phyloP scores from a whole-genome alignment of 495 filamentous ascomycete genomes.

The Hyaloscypha finlandica region DNA sequence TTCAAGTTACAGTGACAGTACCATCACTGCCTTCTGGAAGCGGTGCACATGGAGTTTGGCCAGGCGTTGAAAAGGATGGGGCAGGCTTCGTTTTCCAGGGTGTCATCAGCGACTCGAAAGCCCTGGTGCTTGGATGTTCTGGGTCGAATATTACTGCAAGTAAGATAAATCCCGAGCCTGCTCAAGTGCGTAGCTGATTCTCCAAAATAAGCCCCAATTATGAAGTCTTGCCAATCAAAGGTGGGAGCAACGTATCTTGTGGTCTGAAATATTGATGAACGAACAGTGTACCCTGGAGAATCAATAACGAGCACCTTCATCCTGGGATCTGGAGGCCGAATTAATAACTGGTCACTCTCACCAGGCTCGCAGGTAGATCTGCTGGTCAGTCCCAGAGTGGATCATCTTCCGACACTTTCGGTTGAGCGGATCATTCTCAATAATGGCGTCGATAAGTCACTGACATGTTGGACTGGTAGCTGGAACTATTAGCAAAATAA shows the following conservation, averaged over 20 bases:
- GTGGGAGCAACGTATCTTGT: neutral
- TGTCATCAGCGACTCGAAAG: slow-evolving; percentile 21
- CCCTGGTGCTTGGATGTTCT: slow-evolving; percentile 22
- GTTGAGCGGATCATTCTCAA: slow-evolving; percentile 34
- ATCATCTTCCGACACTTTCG: slow-evolving; percentile 9
- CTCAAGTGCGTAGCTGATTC: neutral
- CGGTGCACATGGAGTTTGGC: slow-evolving; percentile 20
- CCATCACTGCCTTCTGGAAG: slow-evolving; percentile 18
- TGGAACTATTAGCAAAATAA: slow-evolving; percentile 7
- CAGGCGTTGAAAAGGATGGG: slow-evolving; percentile 13
- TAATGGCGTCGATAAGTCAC: neutral
- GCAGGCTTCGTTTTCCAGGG: slow-evolving; percentile 19
- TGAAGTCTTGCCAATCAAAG: slow-evolving; percentile 13
- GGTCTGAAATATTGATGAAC: neutral
- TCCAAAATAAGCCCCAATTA: slow-evolving; percentile 18
- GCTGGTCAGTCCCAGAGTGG: slow-evolving; percentile 10
- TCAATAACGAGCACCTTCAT: slow-evolving; percentile 23
- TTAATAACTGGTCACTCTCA: slow-evolving; percentile 19
- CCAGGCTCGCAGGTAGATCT: slow-evolving; percentile 10
- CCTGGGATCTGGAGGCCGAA: slow-evolving; percentile 14
- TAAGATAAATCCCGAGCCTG: neutral
- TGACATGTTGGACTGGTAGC: neutral
- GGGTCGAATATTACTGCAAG: slow-evolving; percentile 28
- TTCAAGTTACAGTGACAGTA: slow-evolving; percentile 15
- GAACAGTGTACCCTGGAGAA: slow-evolving; percentile 23